phyloP scores from a whole-genome alignment of 768 basidiomycete genomes.

The Chlorophyllum brunneum region DNA sequence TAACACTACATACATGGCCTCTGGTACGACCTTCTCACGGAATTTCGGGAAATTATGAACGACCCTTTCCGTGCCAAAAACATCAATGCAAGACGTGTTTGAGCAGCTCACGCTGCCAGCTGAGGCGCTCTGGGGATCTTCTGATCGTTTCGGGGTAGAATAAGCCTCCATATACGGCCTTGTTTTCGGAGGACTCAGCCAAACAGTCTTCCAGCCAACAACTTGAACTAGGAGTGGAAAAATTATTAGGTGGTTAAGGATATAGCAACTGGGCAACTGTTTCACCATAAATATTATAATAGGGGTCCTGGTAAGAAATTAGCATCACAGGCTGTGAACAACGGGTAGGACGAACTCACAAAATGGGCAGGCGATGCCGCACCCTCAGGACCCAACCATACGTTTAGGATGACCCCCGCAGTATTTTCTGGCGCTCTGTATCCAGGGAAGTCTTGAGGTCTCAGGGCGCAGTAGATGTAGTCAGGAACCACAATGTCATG shows the following conservation, averaged over 20 bases:
- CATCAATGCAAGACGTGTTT: slow-evolving; percentile 83
- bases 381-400: slow-evolving; percentile 78
- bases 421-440: slow-evolving; percentile 68
- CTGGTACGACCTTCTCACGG: slow-evolving; percentile 49
- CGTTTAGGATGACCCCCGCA: slow-evolving; percentile 65
- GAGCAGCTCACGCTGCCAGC: slow-evolving; percentile 45
- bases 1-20: slow-evolving; percentile 60
- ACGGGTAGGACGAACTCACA: slow-evolving; percentile 30
- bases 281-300: slow-evolving; percentile 85
- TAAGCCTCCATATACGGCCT: slow-evolving; percentile 60
- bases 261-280: slow-evolving; percentile 7
- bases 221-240: slow-evolving; percentile 64
- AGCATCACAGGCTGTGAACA: slow-evolving; percentile 3
- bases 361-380: slow-evolving; percentile 90
- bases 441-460: slow-evolving; percentile 37
- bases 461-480: slow-evolving; percentile 71
- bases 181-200: slow-evolving; percentile 76
- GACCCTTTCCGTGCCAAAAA: slow-evolving; percentile 44
- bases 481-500: slow-evolving; percentile 83
- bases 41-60: slow-evolving; percentile 46
- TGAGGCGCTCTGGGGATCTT: slow-evolving; percentile 36
- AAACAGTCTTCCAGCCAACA: slow-evolving; percentile 84
- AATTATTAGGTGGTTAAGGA: slow-evolving; percentile 10
- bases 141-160: slow-evolving; percentile 21
- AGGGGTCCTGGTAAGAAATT: slow-evolving; percentile 68